Percentiles rank a stretch among this genome's conserved stretches.
Evolutionary conservation across 1,284 basidiomycete genomes (phyloP).

Genomic region (Neotropicomus parvogracilis): DNA sequence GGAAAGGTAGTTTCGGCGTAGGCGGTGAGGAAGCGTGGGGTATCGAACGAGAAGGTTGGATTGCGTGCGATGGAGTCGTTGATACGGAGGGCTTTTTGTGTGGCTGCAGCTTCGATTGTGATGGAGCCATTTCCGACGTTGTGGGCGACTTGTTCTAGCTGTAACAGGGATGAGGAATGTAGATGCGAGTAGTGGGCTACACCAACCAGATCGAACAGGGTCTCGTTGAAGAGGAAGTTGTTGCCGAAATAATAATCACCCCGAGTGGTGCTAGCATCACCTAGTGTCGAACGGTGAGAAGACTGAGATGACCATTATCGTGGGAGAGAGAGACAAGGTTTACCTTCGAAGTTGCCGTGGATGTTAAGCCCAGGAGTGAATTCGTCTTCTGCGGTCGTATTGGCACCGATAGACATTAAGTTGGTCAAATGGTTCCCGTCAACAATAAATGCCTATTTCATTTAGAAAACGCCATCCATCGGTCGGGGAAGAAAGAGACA

Average conservation of each 20-base stretch:
- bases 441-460: conserved; percentile 20
- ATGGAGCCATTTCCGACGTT: conserved; percentile 16
- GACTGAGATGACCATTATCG: too few relatives aligned
- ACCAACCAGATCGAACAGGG: conserved; percentile 24
- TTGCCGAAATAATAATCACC: conserved; percentile 29
- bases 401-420: conserved; percentile 28
- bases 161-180: neutral
- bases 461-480: neutral
- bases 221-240: conserved; percentile 29
- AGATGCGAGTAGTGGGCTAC: too few relatives aligned
- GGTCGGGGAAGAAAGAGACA: neutral
- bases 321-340: neutral
- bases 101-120: conserved; percentile 20
- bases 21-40: conserved; percentile 19
- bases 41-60: conserved; percentile 25
- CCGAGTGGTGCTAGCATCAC: conserved; percentile 28
- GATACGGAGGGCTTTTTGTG: conserved; percentile 18
- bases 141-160: conserved; percentile 21
- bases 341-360: conserved; percentile 26
- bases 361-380: conserved; percentile 20
- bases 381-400: conserved; percentile 18
- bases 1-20: conserved; percentile 27
- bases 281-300: conserved; percentile 13
- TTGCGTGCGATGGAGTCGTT: conserved; percentile 29
- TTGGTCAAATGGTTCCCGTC: conserved; percentile 31